Evolutionary conservation across 805 yeast genomes (phyloP).

Genomic region (Kodamaea fukazawae): DNA sequence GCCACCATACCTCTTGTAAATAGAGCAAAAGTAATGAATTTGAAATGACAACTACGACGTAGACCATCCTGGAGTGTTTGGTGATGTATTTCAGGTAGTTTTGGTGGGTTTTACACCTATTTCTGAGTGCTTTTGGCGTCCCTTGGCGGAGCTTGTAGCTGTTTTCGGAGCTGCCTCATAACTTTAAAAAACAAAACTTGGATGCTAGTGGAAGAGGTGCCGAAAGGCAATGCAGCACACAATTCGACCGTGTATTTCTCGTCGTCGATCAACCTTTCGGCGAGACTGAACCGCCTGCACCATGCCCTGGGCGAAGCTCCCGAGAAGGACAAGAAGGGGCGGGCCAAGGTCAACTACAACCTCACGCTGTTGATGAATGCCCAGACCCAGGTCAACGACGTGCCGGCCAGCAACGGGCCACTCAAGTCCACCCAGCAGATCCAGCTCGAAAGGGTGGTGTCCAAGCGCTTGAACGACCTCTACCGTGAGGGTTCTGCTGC

Average conservation of each 20-base stretch:
- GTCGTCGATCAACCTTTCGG: slow-evolving; percentile 41
- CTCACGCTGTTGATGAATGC: slow-evolving; percentile 42
- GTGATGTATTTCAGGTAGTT: too few species aligned
- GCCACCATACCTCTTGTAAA: too few species aligned
- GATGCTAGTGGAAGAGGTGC: slow-evolving; percentile 46
- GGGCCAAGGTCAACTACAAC: slow-evolving; percentile 45
- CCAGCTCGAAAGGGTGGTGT: slow-evolving; percentile 38
- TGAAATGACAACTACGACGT: too few species aligned
- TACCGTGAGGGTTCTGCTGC: slow-evolving; percentile 28
- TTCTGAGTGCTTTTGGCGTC: too few species aligned
- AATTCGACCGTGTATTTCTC: slow-evolving; percentile 39
- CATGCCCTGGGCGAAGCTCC: slow-evolving; percentile 17
- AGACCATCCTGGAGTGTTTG: too few species aligned
- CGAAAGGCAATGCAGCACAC: slow-evolving; percentile 29
- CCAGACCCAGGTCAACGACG: slow-evolving; percentile 35
- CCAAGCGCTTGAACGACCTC: slow-evolving; percentile 35
- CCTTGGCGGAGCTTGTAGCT: too few species aligned
- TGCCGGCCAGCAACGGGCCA: slow-evolving; percentile 29
- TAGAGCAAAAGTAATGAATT: too few species aligned
- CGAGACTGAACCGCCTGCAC: slow-evolving; percentile 30
- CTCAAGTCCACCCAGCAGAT: slow-evolving; percentile 42
- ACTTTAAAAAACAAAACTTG: not conserved
- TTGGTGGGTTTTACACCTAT: too few species aligned
- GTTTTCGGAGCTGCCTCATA: too few species aligned
- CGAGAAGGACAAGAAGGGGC: slow-evolving; percentile 27